Base-by-base conservation (phyloP, 1,284 basidiomycete genomes). In the Prillingera fragicola region DNA sequence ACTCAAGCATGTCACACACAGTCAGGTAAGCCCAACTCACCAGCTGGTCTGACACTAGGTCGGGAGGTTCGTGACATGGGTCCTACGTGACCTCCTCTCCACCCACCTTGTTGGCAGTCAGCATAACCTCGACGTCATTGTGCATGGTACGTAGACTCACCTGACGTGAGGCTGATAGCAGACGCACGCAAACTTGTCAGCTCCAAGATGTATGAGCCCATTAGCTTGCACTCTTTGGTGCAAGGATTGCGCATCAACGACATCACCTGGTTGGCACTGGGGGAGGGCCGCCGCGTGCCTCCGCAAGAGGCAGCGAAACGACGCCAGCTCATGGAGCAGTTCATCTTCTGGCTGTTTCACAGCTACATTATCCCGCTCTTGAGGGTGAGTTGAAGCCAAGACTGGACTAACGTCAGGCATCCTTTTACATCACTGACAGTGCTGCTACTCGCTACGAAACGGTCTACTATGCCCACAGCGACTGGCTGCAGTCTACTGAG, bases 381-480 rank as follows among this genome's bases (percentile, higher is more conserved):
- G 12, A 83, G 81, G 73, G 91, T 87, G 50, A 51, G 74, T 47
- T 13, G 3, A 7, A 10, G 9, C 18, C 17, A 18, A 13, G 27
- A 23, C 33, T 49, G 50, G 32, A 49, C 41, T 2, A 5, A 29
- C 22, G 29, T 33, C 49, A 95, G 87, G 89, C 88, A 0, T 84
- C 84, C 0, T 99, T 97, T 71, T 97, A 96, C 65, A 78, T 87
- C 31, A 98, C 95, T 0, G 90, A 98, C 56, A 89, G 92, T 0
- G 83, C 85, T 5, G 84, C 83, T 2, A 90, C 85, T 55, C 78
- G 84, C n/a, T 88, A 94, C 55, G 80, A 82, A 39, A 79, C 91
- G 0, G 73, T 97, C 0, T 99, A 94, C 67, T 98, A 95, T 63
- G 80, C 89, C 8, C 90, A 96, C 46, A 89, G 92, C 45, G 90